Percentiles rank a stretch among this genome's conserved stretches.
Evolutionary conservation across 2,329 filamentous ascomycete genomes (phyloP).

Genomic region (Sporothrix luriei): DNA sequence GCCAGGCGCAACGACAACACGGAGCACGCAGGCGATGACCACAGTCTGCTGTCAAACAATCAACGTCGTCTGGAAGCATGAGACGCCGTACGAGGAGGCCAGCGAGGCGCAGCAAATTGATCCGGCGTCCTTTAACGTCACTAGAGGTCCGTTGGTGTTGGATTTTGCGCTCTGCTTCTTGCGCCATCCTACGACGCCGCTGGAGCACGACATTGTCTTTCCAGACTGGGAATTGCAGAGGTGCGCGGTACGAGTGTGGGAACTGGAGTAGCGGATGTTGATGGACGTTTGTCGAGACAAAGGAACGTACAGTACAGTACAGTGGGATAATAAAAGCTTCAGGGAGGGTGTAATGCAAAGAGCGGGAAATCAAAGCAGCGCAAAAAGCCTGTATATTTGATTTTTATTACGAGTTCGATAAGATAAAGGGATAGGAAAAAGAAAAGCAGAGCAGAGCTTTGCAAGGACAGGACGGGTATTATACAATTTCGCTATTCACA

Average conservation of each 20-base stretch:
- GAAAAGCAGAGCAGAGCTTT: no score
- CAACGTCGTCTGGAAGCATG: neutral
- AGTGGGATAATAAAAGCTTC: no score
- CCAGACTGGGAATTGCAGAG: neutral
- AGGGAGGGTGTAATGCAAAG: no score
- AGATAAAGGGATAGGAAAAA: no score
- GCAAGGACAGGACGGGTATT: neutral
- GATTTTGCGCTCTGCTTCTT: neutral
- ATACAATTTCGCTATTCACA: neutral
- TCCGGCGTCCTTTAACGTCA: neutral
- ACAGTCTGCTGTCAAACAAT: neutral
- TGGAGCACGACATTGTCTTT: neutral
- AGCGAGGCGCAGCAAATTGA: neutral
- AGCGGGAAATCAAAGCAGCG: no score
- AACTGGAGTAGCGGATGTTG: neutral
- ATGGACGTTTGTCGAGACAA: neutral
- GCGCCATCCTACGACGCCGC: neutral
- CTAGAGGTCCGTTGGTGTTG: slow-evolving; percentile 2
- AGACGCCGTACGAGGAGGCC: neutral
- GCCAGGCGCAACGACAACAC: neutral
- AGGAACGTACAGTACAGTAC: no score
- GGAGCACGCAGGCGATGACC: neutral
- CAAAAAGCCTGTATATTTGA: neutral
- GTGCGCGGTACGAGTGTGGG: neutral
- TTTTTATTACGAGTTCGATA: neutral